Base-by-base conservation (phyloP, 345 rosid species). In the Moricandia moricandioides region DNA sequence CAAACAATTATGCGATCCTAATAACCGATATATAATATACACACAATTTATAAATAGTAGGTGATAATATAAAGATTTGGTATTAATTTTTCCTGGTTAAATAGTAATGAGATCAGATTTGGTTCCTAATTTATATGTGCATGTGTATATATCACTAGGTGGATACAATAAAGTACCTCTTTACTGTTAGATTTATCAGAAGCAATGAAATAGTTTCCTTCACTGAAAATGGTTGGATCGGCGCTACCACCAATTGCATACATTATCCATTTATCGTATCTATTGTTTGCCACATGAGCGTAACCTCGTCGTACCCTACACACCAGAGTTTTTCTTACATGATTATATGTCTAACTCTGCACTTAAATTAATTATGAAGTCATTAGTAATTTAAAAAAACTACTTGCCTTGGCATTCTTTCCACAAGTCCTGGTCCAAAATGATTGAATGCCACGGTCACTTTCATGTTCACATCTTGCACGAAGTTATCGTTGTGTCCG, bases 381-480 rank as follows among this genome's bases (percentile, higher is more conserved):
- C 8, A 29, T 27, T 14, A 47, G 4, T 8, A 2, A n/a, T 14
- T 47, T 43, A 47, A 17, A 21, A 43, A 29, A 9, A 59, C 3
- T 27, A 55, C 17, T 64, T 78, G 91, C 97, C 97, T 87, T 21
- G 98, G 97, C 96, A 94, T 90, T 83, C 98, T 86, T 81, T 94
- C 93, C 55, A 88, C 86, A 12, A 94, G 88, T 68, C 99, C 96
- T 64, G 82, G 82, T 11, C 97, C 97, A 54, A 92, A 95, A 67
- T 82, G 90, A 80, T 92, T 92, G 82, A 88, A 92, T 9, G 86
- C 93, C 26, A 95, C 73, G 34, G 97, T 92, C 34, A 90, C 97
- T 78, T 87, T 88, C 97, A 95, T 95, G 6, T 67, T 82, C 77
- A 88, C 90, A 76, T 92, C 98, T 10, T 87, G 81, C 1, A 84